These are phyloP conservation scores for Podospora comata DNA, from an alignment of 495 filamentous ascomycete species.

Conservation along the genomic window DNA sequence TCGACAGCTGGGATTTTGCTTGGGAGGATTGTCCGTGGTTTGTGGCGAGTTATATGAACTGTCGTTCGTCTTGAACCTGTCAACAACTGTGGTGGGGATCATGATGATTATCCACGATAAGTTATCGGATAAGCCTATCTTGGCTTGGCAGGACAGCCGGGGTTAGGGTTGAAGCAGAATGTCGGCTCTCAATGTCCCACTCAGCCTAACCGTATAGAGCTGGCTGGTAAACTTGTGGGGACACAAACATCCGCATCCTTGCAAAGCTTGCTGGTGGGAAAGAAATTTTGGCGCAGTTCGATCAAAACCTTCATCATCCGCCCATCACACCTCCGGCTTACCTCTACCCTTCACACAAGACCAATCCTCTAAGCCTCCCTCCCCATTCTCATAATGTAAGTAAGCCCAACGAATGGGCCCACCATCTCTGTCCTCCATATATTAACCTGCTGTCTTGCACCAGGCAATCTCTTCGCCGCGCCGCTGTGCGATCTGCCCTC, in stretches of 20 bases:
- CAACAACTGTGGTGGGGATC: not conserved
- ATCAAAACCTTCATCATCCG: not conserved
- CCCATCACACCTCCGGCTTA: not conserved
- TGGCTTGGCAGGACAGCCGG: not conserved
- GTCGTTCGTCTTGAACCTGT: not conserved
- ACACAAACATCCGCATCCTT: not conserved
- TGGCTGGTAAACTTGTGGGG: not conserved
- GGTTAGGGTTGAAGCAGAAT: not conserved
- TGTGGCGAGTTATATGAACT: not conserved
- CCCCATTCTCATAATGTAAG: slow-evolving; percentile 12
- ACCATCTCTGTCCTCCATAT: not conserved
- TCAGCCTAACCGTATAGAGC: not conserved
- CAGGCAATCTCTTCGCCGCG: slow-evolving; percentile 57
- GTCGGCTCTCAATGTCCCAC: not conserved
- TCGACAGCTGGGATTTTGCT: not conserved
- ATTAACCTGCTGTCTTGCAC: not conserved
- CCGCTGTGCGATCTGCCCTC: slow-evolving; percentile 54
- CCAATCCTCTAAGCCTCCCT: not conserved
- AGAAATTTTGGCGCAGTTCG: not conserved
- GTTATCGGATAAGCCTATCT: not conserved
- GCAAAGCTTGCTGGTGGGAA: not conserved
- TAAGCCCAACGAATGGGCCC: not conserved
- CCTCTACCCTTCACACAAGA: not conserved
- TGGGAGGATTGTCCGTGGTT: not conserved
- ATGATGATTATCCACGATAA: not conserved